A percentile compares a stretch with the other conserved stretches of the same genome.
Evolutionary conservation across 139 green algal species (phyloP).

Genomic region (Auxenochlorella pyrenoidosa): DNA sequence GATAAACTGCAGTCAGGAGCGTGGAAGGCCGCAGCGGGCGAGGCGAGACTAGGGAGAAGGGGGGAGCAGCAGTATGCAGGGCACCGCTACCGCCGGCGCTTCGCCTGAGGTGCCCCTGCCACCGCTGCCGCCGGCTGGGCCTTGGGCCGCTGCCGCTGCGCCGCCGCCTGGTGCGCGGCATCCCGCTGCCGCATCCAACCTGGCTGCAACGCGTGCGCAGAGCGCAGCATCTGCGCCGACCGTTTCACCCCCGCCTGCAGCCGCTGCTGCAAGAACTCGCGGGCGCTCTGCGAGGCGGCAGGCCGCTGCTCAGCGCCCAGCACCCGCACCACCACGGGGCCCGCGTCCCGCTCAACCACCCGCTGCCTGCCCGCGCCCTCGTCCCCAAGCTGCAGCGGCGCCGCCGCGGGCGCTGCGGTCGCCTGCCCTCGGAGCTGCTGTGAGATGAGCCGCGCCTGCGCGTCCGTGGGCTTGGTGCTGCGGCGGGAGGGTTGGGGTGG

Average conservation of each 20-base stretch:
- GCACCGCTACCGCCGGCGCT: background rate
- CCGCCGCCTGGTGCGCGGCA: background rate
- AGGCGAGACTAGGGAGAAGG: no score
- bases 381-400: background rate
- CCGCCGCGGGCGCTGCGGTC: background rate
- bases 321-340: slow-evolving; percentile 30
- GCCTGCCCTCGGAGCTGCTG: slow-evolving; percentile 28
- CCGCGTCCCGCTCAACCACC: slow-evolving; percentile 1
- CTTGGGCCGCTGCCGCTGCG: background rate
- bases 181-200: background rate
- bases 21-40: no score
- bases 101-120: background rate
- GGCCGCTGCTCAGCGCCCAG: background rate
- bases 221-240: slow-evolving; percentile 19
- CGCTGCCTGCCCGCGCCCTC: background rate
- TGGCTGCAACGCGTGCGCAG: background rate
- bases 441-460: slow-evolving; percentile 21
- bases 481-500: background rate
- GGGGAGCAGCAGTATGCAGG: no score
- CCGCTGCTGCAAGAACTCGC: slow-evolving; percentile 28
- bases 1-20: no score
- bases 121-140: background rate
- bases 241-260: slow-evolving; percentile 23
- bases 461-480: slow-evolving; percentile 5
- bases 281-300: slow-evolving; percentile 10